Conservation (phyloP, 2,329 filamentous ascomycete genomes). For the Botrytis aclada region DNA sequence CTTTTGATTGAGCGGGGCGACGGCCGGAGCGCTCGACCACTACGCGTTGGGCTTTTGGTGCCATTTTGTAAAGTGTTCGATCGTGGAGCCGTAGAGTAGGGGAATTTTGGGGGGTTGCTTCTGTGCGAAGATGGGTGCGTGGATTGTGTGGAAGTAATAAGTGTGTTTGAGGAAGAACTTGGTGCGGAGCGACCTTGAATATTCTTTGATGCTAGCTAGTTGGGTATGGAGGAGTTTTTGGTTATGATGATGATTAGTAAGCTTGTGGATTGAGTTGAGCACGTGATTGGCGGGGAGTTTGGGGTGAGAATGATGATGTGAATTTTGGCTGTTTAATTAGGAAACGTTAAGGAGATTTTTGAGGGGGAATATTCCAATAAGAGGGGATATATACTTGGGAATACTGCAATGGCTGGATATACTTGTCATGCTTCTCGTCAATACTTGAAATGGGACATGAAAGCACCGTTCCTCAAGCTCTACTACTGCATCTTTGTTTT, state of each 20-base stretch:
- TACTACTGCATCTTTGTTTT: too few relatives aligned
- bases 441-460: not conserved
- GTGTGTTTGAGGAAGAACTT: not conserved
- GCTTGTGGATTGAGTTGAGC: accelerated
- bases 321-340: not conserved
- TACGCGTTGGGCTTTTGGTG: conserved; percentile 57
- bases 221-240: conserved; percentile 9
- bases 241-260: conserved; percentile 14
- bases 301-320: not conserved
- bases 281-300: conserved; percentile 11
- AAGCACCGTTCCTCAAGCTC: not conserved
- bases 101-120: not conserved
- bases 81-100: too few relatives aligned
- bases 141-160: not conserved
- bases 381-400: not conserved
- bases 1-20: conserved; percentile 44
- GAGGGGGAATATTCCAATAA: not conserved
- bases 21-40: conserved; percentile 29
- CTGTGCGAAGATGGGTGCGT: not conserved
- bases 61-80: conserved; percentile 47
- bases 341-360: not conserved
- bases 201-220: not conserved
- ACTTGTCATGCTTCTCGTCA: not conserved
- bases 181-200: not conserved
- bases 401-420: not conserved